These are phyloP conservation scores for Histomonas meleagridis DNA, from an alignment of 208 protist genomes.

Conservation along the genomic window DNA sequence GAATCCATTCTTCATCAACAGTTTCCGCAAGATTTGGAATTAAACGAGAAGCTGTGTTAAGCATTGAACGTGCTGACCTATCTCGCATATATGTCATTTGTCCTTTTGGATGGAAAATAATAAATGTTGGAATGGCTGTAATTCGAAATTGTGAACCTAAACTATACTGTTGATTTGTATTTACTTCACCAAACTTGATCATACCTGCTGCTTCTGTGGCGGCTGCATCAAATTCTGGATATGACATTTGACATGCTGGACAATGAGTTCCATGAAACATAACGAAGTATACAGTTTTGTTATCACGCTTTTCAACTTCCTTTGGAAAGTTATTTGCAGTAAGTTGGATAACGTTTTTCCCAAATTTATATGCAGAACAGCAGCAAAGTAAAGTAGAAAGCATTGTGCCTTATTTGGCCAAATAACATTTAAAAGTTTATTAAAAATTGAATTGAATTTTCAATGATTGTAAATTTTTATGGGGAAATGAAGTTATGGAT, in stretches of 20 bases:
- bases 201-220: not conserved
- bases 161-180: not conserved
- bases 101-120: not conserved
- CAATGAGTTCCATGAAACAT: not conserved
- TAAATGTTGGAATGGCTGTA: not conserved
- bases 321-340: not conserved
- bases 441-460: too few species aligned
- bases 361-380: too few species aligned
- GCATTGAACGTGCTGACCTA: not conserved
- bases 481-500: too few species aligned
- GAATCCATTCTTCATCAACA: not conserved
- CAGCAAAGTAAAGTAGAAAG: too few species aligned
- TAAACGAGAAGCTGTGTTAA: not conserved
- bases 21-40: not conserved
- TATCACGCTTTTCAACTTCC: not conserved
- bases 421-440: too few species aligned
- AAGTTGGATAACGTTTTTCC: not conserved
- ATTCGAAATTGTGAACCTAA: not conserved
- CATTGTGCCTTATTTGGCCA: too few species aligned
- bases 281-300: not conserved
- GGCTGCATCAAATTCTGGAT: not conserved
- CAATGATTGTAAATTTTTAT: too few species aligned
- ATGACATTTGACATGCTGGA: not conserved
- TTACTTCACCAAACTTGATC: not conserved
- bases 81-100: not conserved